phyloP scores from a whole-genome alignment of 352 stramenopile species.

The Globisporangium okanoganense region DNA sequence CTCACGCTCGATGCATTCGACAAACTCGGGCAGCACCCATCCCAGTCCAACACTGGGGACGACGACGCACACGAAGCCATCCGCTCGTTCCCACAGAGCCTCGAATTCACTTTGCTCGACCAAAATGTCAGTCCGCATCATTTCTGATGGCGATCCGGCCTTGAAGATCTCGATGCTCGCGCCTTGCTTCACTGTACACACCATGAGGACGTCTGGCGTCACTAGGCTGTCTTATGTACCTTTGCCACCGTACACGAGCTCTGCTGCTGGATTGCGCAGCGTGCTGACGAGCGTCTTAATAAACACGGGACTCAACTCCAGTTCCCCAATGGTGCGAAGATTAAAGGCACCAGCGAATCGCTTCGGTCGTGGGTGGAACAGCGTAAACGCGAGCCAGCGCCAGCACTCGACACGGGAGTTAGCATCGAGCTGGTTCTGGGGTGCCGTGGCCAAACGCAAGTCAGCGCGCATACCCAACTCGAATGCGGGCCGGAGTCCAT shows the following conservation, averaged over 20 bases:
- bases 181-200: background rate
- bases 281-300: background rate
- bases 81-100: background rate
- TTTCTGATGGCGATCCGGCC: background rate
- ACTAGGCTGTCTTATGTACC: no score
- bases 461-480: no score
- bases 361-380: slow-evolving; percentile 18
- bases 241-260: background rate
- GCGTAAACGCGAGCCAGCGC: slow-evolving; percentile 19
- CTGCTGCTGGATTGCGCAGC: background rate
- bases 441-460: no score
- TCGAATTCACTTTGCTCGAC: background rate
- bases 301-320: background rate
- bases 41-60: background rate
- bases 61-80: slow-evolving; percentile 3
- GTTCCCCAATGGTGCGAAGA: slow-evolving; percentile 1
- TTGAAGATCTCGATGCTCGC: slow-evolving; percentile 1
- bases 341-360: slow-evolving; percentile 5
- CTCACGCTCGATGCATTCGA: slow-evolving; percentile 7
- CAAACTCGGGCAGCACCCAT: background rate
- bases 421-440: no score
- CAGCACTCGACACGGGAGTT: slow-evolving; percentile 6
- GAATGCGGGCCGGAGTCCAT: no score
- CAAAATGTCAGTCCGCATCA: slow-evolving; percentile 12
- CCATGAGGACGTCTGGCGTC: slow-evolving; percentile 2